Percentiles rank a stretch among this genome's conserved stretches.
These are phyloP conservation scores for Colletotrichum sublineola DNA, from an alignment of 2,329 filamentous ascomycete genomes.

Conservation along the genomic window DNA sequence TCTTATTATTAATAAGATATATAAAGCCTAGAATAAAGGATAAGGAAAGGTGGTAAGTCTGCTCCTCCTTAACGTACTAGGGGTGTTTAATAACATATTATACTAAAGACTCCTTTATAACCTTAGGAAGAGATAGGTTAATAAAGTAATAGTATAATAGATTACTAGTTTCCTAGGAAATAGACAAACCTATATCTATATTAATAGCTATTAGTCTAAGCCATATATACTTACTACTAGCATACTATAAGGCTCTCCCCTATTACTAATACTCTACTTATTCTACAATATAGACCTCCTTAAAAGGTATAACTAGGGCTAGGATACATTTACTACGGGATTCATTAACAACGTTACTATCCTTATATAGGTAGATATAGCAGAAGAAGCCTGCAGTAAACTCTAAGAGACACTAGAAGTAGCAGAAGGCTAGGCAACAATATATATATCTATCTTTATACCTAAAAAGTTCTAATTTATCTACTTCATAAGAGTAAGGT, in stretches of 20 bases:
- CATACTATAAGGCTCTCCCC: conserved; percentile 45
- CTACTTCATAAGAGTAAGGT: conserved; percentile 43
- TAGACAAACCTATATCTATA: background rate
- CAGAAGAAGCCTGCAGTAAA: conserved; percentile 41
- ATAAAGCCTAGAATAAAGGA: conserved; percentile 28
- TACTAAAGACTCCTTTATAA: conserved; percentile 41
- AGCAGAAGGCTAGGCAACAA: conserved; percentile 42
- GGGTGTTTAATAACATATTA: conserved; percentile 42
- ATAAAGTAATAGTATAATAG: conserved; percentile 2
- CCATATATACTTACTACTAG: conserved; percentile 35
- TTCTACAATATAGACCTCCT: conserved; percentile 48
- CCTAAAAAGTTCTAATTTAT: conserved; percentile 46
- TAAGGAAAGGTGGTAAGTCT: conserved; percentile 36
- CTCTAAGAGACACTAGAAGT: conserved; percentile 40
- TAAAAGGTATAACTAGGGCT: conserved; percentile 33
- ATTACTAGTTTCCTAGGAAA: background rate
- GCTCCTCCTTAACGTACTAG: conserved; percentile 41
- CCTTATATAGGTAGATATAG: conserved; percentile 35
- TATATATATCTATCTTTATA: conserved; percentile 44
- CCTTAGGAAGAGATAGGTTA: conserved; percentile 28
- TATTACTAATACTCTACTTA: conserved; percentile 47
- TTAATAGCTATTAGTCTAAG: background rate
- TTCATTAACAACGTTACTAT: conserved; percentile 41
- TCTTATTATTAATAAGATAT: conserved; percentile 36
- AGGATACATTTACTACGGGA: conserved; percentile 32